A percentile compares a stretch with the other conserved stretches of the same genome.
Evolutionary conservation across 139 green algal genomes (phyloP).

Genomic region (Coelastrella sp.): DNA sequence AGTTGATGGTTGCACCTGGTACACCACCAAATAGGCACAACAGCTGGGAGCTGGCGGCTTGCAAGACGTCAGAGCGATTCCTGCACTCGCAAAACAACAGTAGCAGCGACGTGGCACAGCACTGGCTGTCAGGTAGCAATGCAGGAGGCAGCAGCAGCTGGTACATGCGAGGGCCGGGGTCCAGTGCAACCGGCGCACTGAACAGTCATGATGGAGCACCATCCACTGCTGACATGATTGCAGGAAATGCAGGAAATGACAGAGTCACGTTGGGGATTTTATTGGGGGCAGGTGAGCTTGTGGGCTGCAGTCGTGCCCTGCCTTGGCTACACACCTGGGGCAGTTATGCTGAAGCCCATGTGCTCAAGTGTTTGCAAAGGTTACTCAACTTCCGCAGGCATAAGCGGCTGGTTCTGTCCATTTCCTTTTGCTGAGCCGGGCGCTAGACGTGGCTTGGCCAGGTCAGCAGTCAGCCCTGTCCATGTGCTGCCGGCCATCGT

Average conservation of each 20-base stretch:
- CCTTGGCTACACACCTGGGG: too few relatives aligned
- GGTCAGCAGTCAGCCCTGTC: not conserved
- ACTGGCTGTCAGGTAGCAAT: not conserved
- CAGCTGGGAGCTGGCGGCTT: conserved; percentile 30
- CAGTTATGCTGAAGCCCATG: too few relatives aligned
- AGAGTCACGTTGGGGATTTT: conserved; percentile 1
- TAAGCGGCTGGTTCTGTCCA: too few relatives aligned
- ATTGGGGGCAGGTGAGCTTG: conserved; percentile 11
- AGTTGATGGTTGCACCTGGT: not conserved
- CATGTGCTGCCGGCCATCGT: not conserved
- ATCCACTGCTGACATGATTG: conserved; percentile 14
- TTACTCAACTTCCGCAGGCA: too few relatives aligned
- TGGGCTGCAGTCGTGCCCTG: too few relatives aligned
- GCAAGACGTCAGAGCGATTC: conserved; percentile 37
- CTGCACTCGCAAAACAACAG: not conserved
- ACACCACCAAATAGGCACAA: conserved; percentile 1
- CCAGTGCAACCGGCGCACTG: not conserved
- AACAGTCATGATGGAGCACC: not conserved
- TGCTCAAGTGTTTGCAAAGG: too few relatives aligned
- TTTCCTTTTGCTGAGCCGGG: too few relatives aligned
- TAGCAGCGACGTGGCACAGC: not conserved
- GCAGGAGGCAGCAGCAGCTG: not conserved
- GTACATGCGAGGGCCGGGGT: not conserved
- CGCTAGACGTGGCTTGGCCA: too few relatives aligned
- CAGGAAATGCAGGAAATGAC: not conserved